Base-by-base conservation (phyloP, 2,329 filamentous ascomycete species). In the Clarireedia hainanense region DNA sequence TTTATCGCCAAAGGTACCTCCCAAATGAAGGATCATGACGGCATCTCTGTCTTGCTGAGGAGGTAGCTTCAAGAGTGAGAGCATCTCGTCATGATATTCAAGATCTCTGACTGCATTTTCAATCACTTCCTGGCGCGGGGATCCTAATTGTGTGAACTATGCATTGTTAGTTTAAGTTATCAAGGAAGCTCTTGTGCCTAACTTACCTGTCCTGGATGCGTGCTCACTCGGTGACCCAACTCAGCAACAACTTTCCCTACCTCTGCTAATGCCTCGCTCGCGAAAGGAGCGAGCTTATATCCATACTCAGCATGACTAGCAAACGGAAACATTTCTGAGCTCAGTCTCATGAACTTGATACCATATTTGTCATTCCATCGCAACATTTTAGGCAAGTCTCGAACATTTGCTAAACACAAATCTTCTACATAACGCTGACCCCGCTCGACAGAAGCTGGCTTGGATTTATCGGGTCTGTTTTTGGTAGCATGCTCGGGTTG, bases 261-360 rank as follows among this genome's bases (percentile, higher is more conserved):
- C 61, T 91, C 85, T 2, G 81, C 85, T 9, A 97, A 75, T 0
- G 80, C 83, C 14, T 91, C 85, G 0, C 88, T 82, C 0, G 91
- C 92, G 68, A 96, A 96, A 0, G 88, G 86, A 0, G 84, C 85
- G 12, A 97, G 77, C 63, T 83, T 86, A 70, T 97, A 97, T 0
- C 91, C 92, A 62, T 95, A 86, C 59, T 89, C 86, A 24, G 81
- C 79, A 66, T 97, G 92, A 61, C 89, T 95, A 1, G 92, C 92
- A 69, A 96, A 96, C 0, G 92, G 92, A 61, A 97, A 97, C 88
- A 96, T 96, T 64, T 96, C 92, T 54, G 89, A 95, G 63, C 89
- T 95, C 20, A 97, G 76, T 1, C 92, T 83, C 81, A 97, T 83
- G 69, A 97, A 96, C 63, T 84, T 91, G 72, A 97, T 97, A 40